Evolutionary conservation across 2,329 filamentous ascomycete species (phyloP), one percentile per base, ranked within the genome.

Genomic region (Pyricularia pennisetigena): DNA sequence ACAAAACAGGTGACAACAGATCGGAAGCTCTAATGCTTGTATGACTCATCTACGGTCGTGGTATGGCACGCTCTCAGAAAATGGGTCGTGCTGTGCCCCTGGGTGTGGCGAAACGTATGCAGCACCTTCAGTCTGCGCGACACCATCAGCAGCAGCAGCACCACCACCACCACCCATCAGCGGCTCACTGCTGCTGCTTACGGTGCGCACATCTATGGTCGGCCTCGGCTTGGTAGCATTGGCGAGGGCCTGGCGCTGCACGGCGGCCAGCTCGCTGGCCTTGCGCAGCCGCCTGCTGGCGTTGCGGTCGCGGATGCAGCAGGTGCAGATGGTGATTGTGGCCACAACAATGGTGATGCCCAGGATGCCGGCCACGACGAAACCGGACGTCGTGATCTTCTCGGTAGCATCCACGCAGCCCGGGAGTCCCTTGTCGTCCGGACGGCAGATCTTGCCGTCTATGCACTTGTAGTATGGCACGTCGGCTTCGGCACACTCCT

Each of bases 241-340:
- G 65, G 64, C 67, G 14, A 72, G 70, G 66, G 81, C 79, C 72
- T 81, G 81, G 74, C 82, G 81, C 65, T 81, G 82, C 57, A 78
- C 72, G 29, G 80, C 80, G n/a, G 80, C 80, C 63, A 82, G 82
- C 76, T 86, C 83, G 69, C 80, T 79, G 71, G 80, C 80, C 69
- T 80, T 80, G 68, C 75, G 76, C 41, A 80, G 75, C 64, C 78
- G 76, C 74, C 79, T 80, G 72, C 83, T 79, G 72, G 78, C 71
- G 74, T 75, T 76, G 72, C 80, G 78, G 71, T 87, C 84, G 70
- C 78, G 78, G 79, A 80, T 83, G 81, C 83, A 86, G 71, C 82
- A 77, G 78, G 82, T 82, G 73, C 81, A 79, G 68, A 87, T 75
- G 70, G 76, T 71, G 65, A 73, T 75, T 69, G 82, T 70, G 71